Evolutionary conservation across 495 filamentous ascomycete genomes (phyloP).

Genomic region (Talaromyces thailandensis): DNA sequence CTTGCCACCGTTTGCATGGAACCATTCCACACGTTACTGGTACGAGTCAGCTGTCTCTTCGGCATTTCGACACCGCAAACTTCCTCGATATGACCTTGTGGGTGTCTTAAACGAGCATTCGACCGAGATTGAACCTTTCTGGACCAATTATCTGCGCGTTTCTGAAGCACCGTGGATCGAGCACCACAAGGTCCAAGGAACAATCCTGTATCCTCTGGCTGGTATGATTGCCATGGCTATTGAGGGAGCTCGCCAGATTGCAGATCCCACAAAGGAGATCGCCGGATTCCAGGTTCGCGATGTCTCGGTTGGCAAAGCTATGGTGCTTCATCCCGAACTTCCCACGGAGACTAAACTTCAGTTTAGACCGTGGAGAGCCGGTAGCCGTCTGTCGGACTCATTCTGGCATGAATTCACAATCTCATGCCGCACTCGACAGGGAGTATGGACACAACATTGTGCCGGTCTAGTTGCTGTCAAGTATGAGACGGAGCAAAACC

Average conservation of each 20-base stretch:
- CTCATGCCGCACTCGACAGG: slow-evolving; percentile 15
- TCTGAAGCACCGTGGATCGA: slow-evolving; percentile 21
- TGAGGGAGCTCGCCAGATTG: slow-evolving; percentile 14
- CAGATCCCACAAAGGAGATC: background rate
- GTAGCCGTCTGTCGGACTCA: background rate
- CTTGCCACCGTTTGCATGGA: background rate
- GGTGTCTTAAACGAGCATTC: slow-evolving; percentile 13
- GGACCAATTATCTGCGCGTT: slow-evolving; percentile 15
- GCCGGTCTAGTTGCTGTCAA: slow-evolving; percentile 7
- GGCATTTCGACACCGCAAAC: slow-evolving; percentile 14
- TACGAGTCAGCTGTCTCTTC: slow-evolving; percentile 12
- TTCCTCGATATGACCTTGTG: slow-evolving; percentile 12
- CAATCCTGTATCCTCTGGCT: slow-evolving; percentile 23
- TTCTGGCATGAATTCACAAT: slow-evolving; percentile 19
- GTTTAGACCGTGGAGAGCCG: slow-evolving; percentile 12
- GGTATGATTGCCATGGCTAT: slow-evolving; percentile 27
- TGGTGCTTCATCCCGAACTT: slow-evolving; percentile 23
- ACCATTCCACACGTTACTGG: slow-evolving; percentile 9
- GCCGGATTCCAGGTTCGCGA: slow-evolving; percentile 17
- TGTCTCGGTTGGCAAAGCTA: slow-evolving; percentile 21
- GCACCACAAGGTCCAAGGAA: slow-evolving; percentile 17
- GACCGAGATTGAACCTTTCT: slow-evolving; percentile 15
- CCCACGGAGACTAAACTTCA: slow-evolving; percentile 20
- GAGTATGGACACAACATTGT: slow-evolving; percentile 17
- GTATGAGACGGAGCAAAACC: background rate